Base-by-base conservation (phyloP, 352 stramenopile species). In the Globisporangium parvum region DNA sequence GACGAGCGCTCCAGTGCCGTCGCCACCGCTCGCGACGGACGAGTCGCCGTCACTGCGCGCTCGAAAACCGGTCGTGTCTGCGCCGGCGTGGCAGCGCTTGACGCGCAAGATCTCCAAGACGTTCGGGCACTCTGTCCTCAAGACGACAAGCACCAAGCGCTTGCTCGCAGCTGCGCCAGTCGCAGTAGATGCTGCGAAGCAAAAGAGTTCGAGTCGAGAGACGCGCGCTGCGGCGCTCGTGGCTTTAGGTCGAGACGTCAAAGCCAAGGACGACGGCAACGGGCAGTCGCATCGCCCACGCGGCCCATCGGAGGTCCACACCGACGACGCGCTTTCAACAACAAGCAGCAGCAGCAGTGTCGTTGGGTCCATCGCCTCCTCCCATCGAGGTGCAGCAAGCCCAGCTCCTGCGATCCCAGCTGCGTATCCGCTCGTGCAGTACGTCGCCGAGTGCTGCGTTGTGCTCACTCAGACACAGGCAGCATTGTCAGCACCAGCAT, bases 341-440 rank as follows among this genome's bases (percentile, higher is more conserved):
- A 41, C 9, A 4, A 41, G 0, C 37, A 41, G 15, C 11, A n/a
- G 37, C 11, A n/a, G 37, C 37, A 17, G 11, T n/a, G 39, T 31
- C 2, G 14, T 5, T 41, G n/a, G n/a, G n/a, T n/a, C n/a, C n/a
- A 2, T 15, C 14, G 5, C 1, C 24, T 50, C 46, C 9, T n/a
- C 6, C 23, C 23, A 47, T 40, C 15, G 4, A 37, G 23, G 35
- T 15, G 42, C 31, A 35, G 3, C 9, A 11, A 35, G 6, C 31
- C 6, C 31, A 35, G 3, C 5, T 35, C 9, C 35, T 10, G 28
- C 20, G 1, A 60, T 69, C 10, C 61, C 61, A 18, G 40, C 11
- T 17, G 55, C 60, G 14, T 55, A 47, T 21, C 60, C 60, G 14
- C 51, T 67, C 26, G 48, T 67, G 24, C 60, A 49, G 26, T 64